Base-by-base conservation (phyloP, 169 alveolate genomes). In the Babesia ovis region DNA sequence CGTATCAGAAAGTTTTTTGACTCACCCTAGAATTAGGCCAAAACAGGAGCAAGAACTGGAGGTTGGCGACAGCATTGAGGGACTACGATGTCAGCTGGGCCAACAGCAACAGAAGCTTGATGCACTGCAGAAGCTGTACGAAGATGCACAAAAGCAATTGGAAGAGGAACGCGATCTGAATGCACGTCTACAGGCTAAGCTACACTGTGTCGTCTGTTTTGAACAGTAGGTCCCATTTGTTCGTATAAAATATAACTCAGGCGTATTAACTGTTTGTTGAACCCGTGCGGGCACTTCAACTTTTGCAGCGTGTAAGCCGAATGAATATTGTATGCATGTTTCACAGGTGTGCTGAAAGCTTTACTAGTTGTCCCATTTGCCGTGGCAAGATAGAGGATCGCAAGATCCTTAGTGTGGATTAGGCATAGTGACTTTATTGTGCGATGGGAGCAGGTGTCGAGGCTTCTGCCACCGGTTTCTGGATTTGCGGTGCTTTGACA, bases 251-350 rank as follows among this genome's bases (percentile, higher is more conserved):
- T n/a, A 3, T 25, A 12, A 20, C 27, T 4, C 51, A 79, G 87
- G 32, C 53, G 70, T 1, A 70, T 79, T 18, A 79, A 79, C 66
- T 79, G 87, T 42, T 29, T 79, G 29, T 29, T 79, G 22, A 58
- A 79, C 62, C 87, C 87, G 18, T 79, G 87, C 35, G 64, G 76
- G 22, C 87, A 79, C 70, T 79, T 79, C 72, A 57, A 70, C 34
- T 61, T 61, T 60, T 79, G 87, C 48, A 43, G 34, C 77, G 61
- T 54, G 87, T 79, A 79, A 14, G 87, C 23, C 42, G 1, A 2
- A 12, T 5, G 0, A 11, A 16, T 1, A 0, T 32, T 0, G 12
- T 41, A 22, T 34, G 2, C 18, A 68, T 11, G 1, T 48, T 3
- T 39, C 27, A 27, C 60, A 79, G 87, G 27, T 79, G 87, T 50